Evolutionary conservation across 495 filamentous ascomycete species (phyloP), one percentile per base, ranked within the genome.

Genomic region (Penicillium samsonianum): DNA sequence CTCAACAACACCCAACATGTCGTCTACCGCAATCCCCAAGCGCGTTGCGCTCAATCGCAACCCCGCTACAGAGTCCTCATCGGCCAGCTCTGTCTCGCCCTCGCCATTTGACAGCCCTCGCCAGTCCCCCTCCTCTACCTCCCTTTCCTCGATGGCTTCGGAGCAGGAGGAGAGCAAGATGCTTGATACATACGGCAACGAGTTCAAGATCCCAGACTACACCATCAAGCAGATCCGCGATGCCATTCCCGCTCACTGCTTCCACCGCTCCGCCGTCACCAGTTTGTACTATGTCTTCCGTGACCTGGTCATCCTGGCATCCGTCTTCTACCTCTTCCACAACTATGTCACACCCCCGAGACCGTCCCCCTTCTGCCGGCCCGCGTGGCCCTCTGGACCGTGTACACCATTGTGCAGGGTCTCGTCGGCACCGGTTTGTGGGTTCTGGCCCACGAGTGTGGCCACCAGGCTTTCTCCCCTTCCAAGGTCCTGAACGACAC

Each of bases 141-240:
- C 93, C 3, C 82, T 96, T 49, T 96, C 93, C 28, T 97, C 93
- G 42, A 79, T 96, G 75, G 85, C 84, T 44, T 94, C 91, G 14
- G 76, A 77, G 3, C 59, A 60, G 45, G 75, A 78, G 57, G 63
- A 46, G 40, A 60, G 77, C 72, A 85, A 84, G 73, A 82, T 92
- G 69, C 61, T 84, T 25, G 84, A 89, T 62, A 84, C 83, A 43
- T 82, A 85, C 58, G 86, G 86, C 65, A 86, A 88, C 57, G 82
- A 86, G 63, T 89, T 89, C 75, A 78, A 85, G 72, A 78, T 89
- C 56, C 86, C 86, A 35, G 82, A 89, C 61, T 88, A 78, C 75
- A 87, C 84, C 62, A 87, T 89, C 79, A 87, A 87, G 75, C 74
- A 89, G 67, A 84, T 89, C 59, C 81, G 85, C 55, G 72, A 80